Percentiles rank a stretch among this genome's conserved stretches.
Conservation (phyloP, 2,329 filamentous ascomycete species). For the Paecilomyces fulvus region DNA sequence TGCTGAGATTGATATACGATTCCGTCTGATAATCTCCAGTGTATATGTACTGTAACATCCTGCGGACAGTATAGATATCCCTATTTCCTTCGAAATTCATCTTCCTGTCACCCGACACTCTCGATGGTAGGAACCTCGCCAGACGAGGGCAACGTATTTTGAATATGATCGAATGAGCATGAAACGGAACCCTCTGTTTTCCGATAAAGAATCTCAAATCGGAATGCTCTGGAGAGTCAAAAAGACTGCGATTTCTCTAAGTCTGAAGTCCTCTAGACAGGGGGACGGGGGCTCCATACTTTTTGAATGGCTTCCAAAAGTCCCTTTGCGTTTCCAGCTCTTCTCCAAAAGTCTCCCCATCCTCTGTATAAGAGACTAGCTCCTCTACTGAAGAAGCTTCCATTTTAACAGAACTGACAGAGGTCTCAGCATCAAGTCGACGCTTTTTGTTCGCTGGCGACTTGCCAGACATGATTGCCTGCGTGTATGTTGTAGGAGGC, state of each 20-base stretch:
- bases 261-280: background rate
- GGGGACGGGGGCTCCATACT: background rate
- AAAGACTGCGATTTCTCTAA: background rate
- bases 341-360: background rate
- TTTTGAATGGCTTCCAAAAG: background rate
- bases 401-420: background rate
- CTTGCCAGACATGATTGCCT: background rate
- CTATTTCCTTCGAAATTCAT: background rate
- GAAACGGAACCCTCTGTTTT: background rate
- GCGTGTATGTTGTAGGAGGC: background rate
- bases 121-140: background rate
- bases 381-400: no score
- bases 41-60: background rate
- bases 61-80: background rate
- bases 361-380: no score
- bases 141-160: background rate
- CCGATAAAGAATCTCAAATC: background rate
- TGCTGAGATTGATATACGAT: background rate
- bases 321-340: background rate
- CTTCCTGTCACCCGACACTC: background rate
- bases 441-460: background rate
- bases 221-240: background rate
- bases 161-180: background rate
- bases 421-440: background rate
- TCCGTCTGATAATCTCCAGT: background rate